Evolutionary conservation across 768 basidiomycete genomes (phyloP), one percentile per base, ranked within the genome.

Genomic region (Rhodotorula graminis): DNA sequence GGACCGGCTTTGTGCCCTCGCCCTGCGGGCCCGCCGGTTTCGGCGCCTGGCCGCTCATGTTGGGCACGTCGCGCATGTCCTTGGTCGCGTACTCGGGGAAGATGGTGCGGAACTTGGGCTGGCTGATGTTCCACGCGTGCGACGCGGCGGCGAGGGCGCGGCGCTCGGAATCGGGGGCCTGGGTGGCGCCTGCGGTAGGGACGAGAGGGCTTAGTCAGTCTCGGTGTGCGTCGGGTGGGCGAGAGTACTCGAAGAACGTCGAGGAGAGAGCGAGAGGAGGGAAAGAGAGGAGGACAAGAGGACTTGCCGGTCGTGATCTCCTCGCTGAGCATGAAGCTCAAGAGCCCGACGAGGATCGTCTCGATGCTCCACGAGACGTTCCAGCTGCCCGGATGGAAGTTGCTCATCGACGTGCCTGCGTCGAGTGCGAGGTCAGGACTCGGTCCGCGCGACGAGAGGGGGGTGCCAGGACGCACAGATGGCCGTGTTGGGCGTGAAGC

Each of bases 321-420:
- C 76, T 96, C 92, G 1, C 90, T 88, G 61, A 94, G 84, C 93
- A 95, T 95, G 83, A 96, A 96, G 9, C 90, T 92, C 61, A 95
- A 83, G 29, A 98, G 84, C 29, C 96, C 96, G 12, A 73, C 71
- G 31, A 79, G 60, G 65, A 95, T 95, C 21, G 93, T 95, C 31
- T 91, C 89, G 19, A 94, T 91, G 16, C 90, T 92, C 93, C 93
- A 95, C 3, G 92, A 91, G 12, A 93, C 93, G 81, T 93, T 93
- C 93, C 92, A 68, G 2, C 47, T 53, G 8, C 74, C 70, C 11
- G 70, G 70, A 46, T 71, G 70, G 55, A 56, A 71, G 52, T 71
- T 61, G 29, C 44, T 49, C 64, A 65, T 65, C 33, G 57, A 60
- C 0, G 65, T 67, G 46, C 61, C 59, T 60, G 46, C 18, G 15